phyloP scores from a whole-genome alignment of 257 asterid genomes.

The Scutellaria galericulata region DNA sequence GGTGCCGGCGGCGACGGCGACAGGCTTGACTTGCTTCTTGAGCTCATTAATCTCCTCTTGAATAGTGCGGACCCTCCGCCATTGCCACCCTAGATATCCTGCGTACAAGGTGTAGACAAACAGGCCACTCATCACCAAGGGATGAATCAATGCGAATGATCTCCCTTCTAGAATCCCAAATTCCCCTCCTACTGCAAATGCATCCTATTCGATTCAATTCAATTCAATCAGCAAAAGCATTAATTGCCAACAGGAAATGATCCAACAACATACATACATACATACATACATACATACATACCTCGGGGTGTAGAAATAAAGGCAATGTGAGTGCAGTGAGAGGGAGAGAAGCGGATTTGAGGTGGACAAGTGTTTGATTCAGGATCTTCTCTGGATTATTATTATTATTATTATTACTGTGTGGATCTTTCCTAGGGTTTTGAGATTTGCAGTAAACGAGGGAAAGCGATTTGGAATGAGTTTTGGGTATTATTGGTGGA shows the following conservation, averaged over 20 bases:
- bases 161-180: conserved; percentile 91
- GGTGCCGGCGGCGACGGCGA: conserved; percentile 70
- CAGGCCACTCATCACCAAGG: conserved; percentile 74
- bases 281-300: background rate
- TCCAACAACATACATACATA: conserved; percentile 44
- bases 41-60: conserved; percentile 80
- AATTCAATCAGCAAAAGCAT: background rate
- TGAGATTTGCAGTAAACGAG: conserved; percentile 33
- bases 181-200: conserved; percentile 80
- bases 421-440: no score
- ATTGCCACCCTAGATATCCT: conserved; percentile 98
- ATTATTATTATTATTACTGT: background rate
- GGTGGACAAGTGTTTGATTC: conserved; percentile 25
- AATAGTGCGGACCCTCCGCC: conserved; percentile 86
- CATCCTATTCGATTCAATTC: conserved; percentile 53
- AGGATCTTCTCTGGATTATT: conserved; percentile 32
- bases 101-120: conserved; percentile 78
- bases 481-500: conserved; percentile 32
- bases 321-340: conserved; percentile 70
- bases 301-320: conserved; percentile 64
- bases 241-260: no score
- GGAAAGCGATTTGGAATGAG: conserved; percentile 35
- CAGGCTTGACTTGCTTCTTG: conserved; percentile 76
- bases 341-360: conserved; percentile 66
- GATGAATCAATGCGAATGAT: conserved; percentile 76